Conservation (phyloP, 1,284 basidiomycete genomes). For the Mycena sp. region DNA sequence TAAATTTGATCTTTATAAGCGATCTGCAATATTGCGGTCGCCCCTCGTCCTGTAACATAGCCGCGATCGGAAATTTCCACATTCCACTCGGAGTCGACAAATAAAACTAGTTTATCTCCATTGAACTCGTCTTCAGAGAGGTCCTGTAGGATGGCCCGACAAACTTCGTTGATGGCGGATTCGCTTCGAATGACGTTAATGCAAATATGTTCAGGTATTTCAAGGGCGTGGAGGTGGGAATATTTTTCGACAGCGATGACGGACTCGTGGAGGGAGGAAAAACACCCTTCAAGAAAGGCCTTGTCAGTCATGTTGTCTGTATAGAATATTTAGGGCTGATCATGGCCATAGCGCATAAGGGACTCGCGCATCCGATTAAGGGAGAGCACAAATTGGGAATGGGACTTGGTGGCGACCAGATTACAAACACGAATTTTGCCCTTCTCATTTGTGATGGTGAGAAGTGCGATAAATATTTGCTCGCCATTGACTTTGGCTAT, state of each 20-base stretch:
- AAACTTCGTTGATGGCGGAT: background rate
- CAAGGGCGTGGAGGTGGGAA: conserved; percentile 14
- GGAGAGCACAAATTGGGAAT: conserved; percentile 38
- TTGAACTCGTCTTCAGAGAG: conserved; percentile 17
- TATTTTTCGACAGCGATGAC: conserved; percentile 27
- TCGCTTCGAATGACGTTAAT: background rate
- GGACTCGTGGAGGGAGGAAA: conserved; percentile 34
- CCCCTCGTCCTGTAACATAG: conserved; percentile 3
- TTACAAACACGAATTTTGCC: conserved; percentile 39
- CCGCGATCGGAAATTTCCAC: conserved; percentile 12
- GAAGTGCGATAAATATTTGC: conserved; percentile 36
- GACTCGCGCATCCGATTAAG: conserved; percentile 31
- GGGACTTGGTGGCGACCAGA: conserved; percentile 42
- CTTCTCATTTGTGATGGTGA: conserved; percentile 40
- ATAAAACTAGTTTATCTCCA: background rate
- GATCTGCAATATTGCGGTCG: conserved; percentile 20
- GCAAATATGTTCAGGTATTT: background rate
- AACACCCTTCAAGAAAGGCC: conserved; percentile 36
- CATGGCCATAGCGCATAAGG: conserved; percentile 35
- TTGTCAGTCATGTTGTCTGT: conserved; percentile 42
- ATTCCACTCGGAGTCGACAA: conserved; percentile 24
- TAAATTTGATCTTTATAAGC: background rate
- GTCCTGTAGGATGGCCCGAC: background rate
- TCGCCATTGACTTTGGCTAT: conserved; percentile 36
- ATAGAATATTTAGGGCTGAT: conserved; percentile 31